Conservation (phyloP, 257 asterid species). For the Jacaranda mimosifolia region DNA sequence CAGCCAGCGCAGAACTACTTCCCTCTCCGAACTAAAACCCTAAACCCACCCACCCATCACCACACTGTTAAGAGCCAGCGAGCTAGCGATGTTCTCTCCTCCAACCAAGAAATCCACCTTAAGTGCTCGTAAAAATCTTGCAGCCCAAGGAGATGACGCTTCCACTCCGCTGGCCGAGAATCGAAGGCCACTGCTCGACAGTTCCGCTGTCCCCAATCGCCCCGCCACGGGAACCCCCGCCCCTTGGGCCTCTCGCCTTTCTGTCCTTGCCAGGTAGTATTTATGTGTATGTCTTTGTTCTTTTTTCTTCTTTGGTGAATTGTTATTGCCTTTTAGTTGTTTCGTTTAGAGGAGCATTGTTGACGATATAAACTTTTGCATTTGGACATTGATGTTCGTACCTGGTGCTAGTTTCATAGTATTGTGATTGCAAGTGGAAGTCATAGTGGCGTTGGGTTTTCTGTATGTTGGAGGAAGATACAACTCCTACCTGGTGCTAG, state of each 20-base stretch:
- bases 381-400: too few relatives aligned
- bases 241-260: constrained; percentile 94
- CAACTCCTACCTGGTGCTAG: constrained; percentile 7
- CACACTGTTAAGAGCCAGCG: neutral
- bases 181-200: constrained; percentile 54
- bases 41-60: constrained; percentile 34
- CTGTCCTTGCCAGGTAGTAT: constrained; percentile 77
- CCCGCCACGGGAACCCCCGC: constrained; percentile 94
- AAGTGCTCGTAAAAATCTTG: constrained; percentile 57
- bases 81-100: constrained; percentile 78
- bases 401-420: constrained; percentile 5
- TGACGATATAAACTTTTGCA: neutral
- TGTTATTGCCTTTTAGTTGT: neutral
- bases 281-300: neutral
- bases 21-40: constrained; percentile 40
- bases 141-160: constrained; percentile 39
- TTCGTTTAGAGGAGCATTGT: neutral
- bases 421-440: neutral
- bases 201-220: constrained; percentile 69
- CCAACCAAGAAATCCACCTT: constrained; percentile 63
- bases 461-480: too few relatives aligned
- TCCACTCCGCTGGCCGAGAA: constrained; percentile 64
- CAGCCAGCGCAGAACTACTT: neutral
- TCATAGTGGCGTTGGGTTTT: too few relatives aligned
- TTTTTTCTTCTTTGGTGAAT: neutral